Base-by-base conservation (phyloP, 2,329 filamentous ascomycete species). In the Ophiostoma australiae region DNA sequence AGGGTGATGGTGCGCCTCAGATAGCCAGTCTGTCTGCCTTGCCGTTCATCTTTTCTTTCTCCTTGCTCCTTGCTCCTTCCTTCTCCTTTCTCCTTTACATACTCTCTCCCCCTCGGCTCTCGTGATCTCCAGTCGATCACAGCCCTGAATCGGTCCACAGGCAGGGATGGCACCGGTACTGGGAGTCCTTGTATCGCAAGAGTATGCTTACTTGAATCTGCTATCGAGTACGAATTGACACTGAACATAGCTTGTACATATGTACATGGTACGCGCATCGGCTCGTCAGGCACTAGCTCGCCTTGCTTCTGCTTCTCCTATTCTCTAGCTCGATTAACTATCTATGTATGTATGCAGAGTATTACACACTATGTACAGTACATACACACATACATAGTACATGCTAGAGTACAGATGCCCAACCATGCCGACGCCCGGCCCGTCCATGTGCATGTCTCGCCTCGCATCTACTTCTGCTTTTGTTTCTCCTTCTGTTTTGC, bases 61-160 rank as follows among this genome's bases (percentile, higher is more conserved):
- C 15, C 6, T 20, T 5, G 7, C 17, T 4, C 6, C 20, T 15
- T 48, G 44, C 44, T 15, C 20, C 44, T 20, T 15, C 17, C 6
- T 48, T 20, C 17, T 5, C 52, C n/a, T 58, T 11, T 27, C 23
- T 58, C 52, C 23, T 27, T 27, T 27, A 41, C 39, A 13, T 13
- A 39, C 10, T 39, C 7, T 39, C 2, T 39, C 7, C 4, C 39
- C 52, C 11, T 11, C 52, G 23, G 52, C 23, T 58, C 52, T 63
- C 58, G 27, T 63, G 58, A 63, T 63, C 58, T 63, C 23, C 58
- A 27, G 58, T 63, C 58, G 58, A 63, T 63, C 58, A 58, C 23
- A 58, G 52, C 52, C 52, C 52, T 58, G 58, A 63, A 63, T 33
- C 58, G 58, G 58, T 63, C 52, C 52, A 58, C 52, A 31, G 23